These are phyloP conservation scores for Solanum sparsipilum DNA, from an alignment of 257 asterid genomes.

Conservation along the genomic window DNA sequence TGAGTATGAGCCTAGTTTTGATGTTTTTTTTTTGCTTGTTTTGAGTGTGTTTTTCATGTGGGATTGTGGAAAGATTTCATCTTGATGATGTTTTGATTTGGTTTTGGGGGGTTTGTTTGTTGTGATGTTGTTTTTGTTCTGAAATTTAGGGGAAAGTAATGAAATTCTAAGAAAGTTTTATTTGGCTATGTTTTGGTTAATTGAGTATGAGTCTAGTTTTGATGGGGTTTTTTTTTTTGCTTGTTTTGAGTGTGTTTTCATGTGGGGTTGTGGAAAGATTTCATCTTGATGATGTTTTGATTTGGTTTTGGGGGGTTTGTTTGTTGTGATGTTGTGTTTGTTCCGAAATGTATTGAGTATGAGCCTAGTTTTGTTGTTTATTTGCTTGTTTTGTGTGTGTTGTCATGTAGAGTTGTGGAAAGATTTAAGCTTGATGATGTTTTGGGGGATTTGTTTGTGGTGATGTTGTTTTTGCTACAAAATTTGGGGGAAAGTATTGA, in stretches of 20 bases:
- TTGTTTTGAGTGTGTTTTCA: not conserved
- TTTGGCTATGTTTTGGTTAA: not conserved
- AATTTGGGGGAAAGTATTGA: not conserved
- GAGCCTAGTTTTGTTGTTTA: not conserved
- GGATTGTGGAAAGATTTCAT: not conserved
- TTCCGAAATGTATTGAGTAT: not conserved
- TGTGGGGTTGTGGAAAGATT: not conserved
- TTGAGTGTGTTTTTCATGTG: not conserved
- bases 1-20: no score
- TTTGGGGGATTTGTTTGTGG: no score
- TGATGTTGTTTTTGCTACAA: not conserved
- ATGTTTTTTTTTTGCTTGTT: not conserved
- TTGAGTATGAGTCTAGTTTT: no score
- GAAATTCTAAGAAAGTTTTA: not conserved
- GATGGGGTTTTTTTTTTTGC: no score
- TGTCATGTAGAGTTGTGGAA: not conserved
- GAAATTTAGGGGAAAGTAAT: not conserved
- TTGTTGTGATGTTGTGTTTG: not conserved
- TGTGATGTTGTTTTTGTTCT: not conserved
- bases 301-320: not conserved
- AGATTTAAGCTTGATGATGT: not conserved
- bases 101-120: not conserved
- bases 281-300: not conserved
- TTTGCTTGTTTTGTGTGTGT: not conserved
- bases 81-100: not conserved